A percentile compares a stretch with the other conserved stretches of the same genome.
Conservation (phyloP, 306 rosid genomes). For the Fragaria nilgerrensis region DNA sequence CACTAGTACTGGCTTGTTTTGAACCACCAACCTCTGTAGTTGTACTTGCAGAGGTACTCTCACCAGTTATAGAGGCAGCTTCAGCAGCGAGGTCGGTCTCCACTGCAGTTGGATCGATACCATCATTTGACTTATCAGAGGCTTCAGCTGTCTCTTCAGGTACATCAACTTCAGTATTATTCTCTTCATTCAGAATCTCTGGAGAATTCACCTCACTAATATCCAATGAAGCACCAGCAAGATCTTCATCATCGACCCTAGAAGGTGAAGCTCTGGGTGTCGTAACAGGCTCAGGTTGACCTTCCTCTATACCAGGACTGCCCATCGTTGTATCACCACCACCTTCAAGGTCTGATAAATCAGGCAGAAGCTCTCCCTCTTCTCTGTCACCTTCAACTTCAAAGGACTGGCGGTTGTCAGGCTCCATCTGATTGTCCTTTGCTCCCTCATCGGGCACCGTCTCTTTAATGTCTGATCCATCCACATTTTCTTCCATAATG, state of each 20-base stretch:
- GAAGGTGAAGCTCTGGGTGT: conserved; percentile 66
- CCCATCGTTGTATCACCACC: conserved; percentile 41
- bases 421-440: conserved; percentile 57
- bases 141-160: conserved; percentile 70
- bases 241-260: conserved; percentile 58
- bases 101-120: conserved; percentile 38
- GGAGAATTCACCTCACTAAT: conserved; percentile 61
- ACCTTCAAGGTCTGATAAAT: conserved; percentile 57
- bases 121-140: conserved; percentile 65
- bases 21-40: conserved; percentile 40
- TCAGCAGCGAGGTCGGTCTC: conserved; percentile 60
- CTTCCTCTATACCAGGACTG: conserved; percentile 56
- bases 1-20: conserved; percentile 38
- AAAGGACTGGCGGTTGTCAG: conserved; percentile 51
- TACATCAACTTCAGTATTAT: conserved; percentile 59
- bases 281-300: conserved; percentile 49
- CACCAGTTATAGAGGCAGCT: conserved; percentile 34
- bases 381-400: conserved; percentile 62
- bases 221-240: conserved; percentile 35
- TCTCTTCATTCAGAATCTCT: conserved; percentile 59
- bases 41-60: conserved; percentile 32
- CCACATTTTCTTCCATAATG: conserved; percentile 51
- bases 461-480: conserved; percentile 48
- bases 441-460: conserved; percentile 50
- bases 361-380: conserved; percentile 84